Base-by-base conservation (phyloP, 2,329 filamentous ascomycete species). In the Aureobasidium uvarum region DNA sequence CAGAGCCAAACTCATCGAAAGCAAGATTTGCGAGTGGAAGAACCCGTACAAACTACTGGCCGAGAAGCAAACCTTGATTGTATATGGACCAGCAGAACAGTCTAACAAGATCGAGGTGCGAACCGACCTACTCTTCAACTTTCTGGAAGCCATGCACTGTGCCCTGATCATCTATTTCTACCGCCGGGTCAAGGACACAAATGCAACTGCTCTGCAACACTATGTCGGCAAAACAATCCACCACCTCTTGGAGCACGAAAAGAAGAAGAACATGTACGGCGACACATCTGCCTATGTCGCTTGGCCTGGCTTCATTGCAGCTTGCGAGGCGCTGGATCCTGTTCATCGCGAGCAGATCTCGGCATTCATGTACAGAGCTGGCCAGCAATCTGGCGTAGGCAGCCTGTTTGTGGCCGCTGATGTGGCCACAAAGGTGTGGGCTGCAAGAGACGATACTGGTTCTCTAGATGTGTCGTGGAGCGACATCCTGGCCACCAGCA, bases 131-230 rank as follows among this genome's bases (percentile, higher is more conserved):
- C 70, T 39, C 68, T 71, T 36, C 70, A 68, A 75, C 54, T 77
- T 80, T 72, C 67, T 79, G 7, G 72, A 74, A 20, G 78, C 78
- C 0, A 67, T 81, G 66, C 77, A 77, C 51, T 71, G 74, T 11
- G 77, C 77, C 0, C 68, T 80, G 6, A 72, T 80, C 6, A 77
- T 80, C 1, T 76, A 78, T 48, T 80, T 80, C 68, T 80, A 80
- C 66, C 72, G 77, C 2, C 73, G 78, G 5, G 74, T 80, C 18
- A 73, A 75, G 20, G 72, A 78, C 7, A 75, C 76, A 2, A 76
- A 80, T 54, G 73, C 77, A 0, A 73, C 73, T 36, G 75, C 78
- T 2, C 62, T 80, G 4, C 77, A 78, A 66, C 70, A 74, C 1
- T 74, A 77, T 56, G 76, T 80, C 8, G 72, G 75, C 39, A 71